phyloP scores from a whole-genome alignment of 768 basidiomycete genomes.

The Hebeloma cylindrosporum region DNA sequence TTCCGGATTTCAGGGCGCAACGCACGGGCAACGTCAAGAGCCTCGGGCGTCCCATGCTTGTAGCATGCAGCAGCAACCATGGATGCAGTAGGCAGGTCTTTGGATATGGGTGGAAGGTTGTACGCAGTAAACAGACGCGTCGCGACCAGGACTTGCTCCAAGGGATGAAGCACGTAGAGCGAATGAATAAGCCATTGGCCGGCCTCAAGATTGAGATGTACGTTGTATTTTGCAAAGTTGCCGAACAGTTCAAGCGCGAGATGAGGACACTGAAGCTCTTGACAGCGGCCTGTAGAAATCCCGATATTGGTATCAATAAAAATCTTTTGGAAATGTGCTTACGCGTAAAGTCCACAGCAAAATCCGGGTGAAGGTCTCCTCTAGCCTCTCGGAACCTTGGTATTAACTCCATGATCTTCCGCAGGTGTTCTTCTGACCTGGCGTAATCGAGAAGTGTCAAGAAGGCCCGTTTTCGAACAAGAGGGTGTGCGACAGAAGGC shows the following conservation, averaged over 20 bases:
- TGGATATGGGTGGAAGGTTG: conserved; percentile 49
- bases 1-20: conserved; percentile 12
- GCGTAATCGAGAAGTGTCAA: conserved; percentile 51
- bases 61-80: conserved; percentile 59
- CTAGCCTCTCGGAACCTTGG: conserved; percentile 50
- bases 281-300: conserved; percentile 55
- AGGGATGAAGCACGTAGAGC: conserved; percentile 45
- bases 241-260: conserved; percentile 63
- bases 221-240: conserved; percentile 59
- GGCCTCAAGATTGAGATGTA: conserved; percentile 49
- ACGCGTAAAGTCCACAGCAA: conserved; percentile 56
- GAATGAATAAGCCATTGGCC: conserved; percentile 60
- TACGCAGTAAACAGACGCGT: conserved; percentile 56
- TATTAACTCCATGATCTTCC: conserved; percentile 40
- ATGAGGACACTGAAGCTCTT: conserved; percentile 51
- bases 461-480: conserved; percentile 49
- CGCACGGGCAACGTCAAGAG: conserved; percentile 20
- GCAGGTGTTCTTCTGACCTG: conserved; percentile 48
- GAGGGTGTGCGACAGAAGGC: conserved; percentile 32
- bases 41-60: conserved; percentile 41
- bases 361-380: conserved; percentile 36
- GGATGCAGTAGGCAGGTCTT: conserved; percentile 57
- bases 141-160: conserved; percentile 49
- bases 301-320: no score
- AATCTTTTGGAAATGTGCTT: conserved; percentile 21